Base-by-base conservation (phyloP, 345 rosid genomes). In the Citrus sinensis region DNA sequence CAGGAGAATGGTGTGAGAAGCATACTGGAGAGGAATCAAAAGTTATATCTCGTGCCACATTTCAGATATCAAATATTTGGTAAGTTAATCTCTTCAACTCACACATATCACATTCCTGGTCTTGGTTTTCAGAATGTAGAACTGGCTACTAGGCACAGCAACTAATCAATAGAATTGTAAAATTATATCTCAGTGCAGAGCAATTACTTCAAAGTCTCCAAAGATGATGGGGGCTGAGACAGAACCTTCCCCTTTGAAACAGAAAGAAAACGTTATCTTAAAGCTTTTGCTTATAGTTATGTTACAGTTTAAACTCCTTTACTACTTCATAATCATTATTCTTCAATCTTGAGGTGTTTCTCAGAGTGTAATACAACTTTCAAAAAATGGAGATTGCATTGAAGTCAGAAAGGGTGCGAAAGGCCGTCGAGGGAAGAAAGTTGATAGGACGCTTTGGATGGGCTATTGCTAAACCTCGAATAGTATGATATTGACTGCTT, bases 381-480 rank as follows among this genome's bases (percentile, higher is more conserved):
- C 60, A 82, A 86, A 65, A 97, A 92, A 92, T 93, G 97, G 96
- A 90, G 83, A 84, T 92, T 39, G 82, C 92, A 0, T 87, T 80
- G 56, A 83, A 82, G 87, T 78, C 93, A 67, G 96, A 92, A 83
- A 95, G 79, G 85, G 82, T 93, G 22, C 98, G 90, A 75, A 90
- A 91, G 83, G 97, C 94, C 0, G 93, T 88, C 30, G 94, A 93
- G 79, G 97, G 92, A 83, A 83, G 92, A 87, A 93, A 95, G 13
- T 76, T 93, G 61, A 95, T 93, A 97, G 98, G 97, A 58, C 86
- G 94, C 93, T 42, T 85, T 93, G 85, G 98, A 93, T 78, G 98
- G 92, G 82, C 92, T 92, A 7, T 60, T 60, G 14, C 25, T 11
- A 24, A 25, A 60, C 11, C 25, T 59, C 13, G 10, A 59, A 25